Evolutionary conservation across 1,284 basidiomycete genomes (phyloP), one percentile per base, ranked within the genome.

Genomic region (Afroboletus lepidellus): DNA sequence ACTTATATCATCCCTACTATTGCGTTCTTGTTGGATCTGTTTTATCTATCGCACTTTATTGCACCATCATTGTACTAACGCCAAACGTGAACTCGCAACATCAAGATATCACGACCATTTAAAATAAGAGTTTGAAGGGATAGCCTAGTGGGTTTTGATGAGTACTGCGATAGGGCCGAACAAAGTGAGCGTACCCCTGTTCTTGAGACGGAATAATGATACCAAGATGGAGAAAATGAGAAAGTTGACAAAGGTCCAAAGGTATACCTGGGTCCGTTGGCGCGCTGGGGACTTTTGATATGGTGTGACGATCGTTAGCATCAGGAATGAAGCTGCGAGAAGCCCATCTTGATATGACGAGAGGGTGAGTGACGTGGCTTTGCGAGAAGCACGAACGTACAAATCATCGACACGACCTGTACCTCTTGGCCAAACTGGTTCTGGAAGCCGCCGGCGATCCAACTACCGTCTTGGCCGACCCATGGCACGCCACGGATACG

Each of bases 361-460:
- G 20, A 34, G 25, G 36, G 23, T 61, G 24, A 65, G 34, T n/a
- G 38, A 44, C 4, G 16, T n/a, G 34, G 46, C 18, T 5, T 33
- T 30, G 51, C 29, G 48, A 48, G 29, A 43, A 42, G 36, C 1
- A 8, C 12, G 21, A 41, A 59, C 92, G 67, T 65, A 97, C 95
- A 99, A 44, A 96, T 82, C 55, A 83, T 80, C 1, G 87, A 81
- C 23, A 99, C 78, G 46, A 98, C 90, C 64, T 93, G 90, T 20
- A 90, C 90, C 74, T 99, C 97, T 63, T 96, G 88, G 3, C 94
- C 94, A 62, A 84, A 90, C 72, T 98, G 95, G 64, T 86, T 93
- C 66, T 89, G 86, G 73, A 89, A 98, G 2, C 96, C 95, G 9
- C 75, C 79, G 9, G 92, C 90, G 64, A 98, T 89, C 87, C 93